A percentile compares a stretch with the other conserved stretches of the same genome.
These are phyloP conservation scores for Onygenales sp. DNA, from an alignment of 2,329 filamentous ascomycete genomes.

Conservation along the genomic window DNA sequence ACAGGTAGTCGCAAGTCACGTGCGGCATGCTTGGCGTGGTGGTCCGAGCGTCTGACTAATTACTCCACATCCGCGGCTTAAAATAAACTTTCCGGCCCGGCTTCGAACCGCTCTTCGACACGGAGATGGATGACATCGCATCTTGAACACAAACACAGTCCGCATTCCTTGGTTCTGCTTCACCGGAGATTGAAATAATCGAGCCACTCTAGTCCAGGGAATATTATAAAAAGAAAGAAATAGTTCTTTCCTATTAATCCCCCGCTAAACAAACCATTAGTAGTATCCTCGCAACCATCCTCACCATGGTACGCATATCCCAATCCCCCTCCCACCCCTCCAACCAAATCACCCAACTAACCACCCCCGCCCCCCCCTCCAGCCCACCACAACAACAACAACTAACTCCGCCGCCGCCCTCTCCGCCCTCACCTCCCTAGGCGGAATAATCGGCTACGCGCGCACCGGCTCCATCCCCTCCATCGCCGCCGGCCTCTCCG, in stretches of 20 bases:
- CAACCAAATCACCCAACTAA: neutral
- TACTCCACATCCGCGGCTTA: neutral
- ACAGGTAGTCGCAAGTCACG: neutral
- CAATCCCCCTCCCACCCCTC: neutral
- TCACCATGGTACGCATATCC: too few species aligned
- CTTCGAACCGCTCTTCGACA: neutral
- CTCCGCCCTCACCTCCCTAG: slow-evolving; percentile 71
- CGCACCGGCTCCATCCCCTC: slow-evolving; percentile 81
- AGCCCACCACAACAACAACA: slow-evolving; percentile 15
- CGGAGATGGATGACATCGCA: neutral
- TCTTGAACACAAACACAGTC: too few species aligned
- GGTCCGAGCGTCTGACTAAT: neutral
- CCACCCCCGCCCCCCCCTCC: neutral
- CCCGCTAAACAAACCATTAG: too few species aligned
- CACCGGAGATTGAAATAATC: too few species aligned
- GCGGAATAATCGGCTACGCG: slow-evolving; percentile 78
- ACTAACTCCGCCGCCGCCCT: slow-evolving; percentile 64
- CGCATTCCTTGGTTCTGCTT: too few species aligned
- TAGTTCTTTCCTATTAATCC: too few species aligned
- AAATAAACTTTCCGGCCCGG: neutral
- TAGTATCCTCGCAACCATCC: too few species aligned
- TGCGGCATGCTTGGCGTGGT: neutral
- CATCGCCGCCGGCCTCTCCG: slow-evolving; percentile 70
- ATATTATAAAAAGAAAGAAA: too few species aligned
- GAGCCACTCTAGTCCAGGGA: too few species aligned